Base-by-base conservation (phyloP, 2,329 filamentous ascomycete species). In the Colletotrichum endophyticum region DNA sequence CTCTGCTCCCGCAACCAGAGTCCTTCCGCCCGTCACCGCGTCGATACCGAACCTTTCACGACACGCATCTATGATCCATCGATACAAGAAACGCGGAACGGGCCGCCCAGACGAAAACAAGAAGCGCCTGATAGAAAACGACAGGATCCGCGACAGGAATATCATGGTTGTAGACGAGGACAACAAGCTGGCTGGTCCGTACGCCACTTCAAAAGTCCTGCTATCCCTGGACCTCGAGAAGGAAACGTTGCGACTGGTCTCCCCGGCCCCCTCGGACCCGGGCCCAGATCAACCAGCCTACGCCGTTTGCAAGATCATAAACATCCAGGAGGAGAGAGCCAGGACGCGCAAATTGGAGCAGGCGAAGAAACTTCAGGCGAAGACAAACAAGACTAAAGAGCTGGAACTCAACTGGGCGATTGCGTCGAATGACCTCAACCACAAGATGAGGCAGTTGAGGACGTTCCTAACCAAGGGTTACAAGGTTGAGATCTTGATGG, bases 321-420 rank as follows among this genome's bases (percentile, higher is more conserved):
- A 92, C 83, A 93, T 92, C 79, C 84, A 84, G 62, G 89, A 87
- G 2, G 85, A 90, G 70, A 84, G 85, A 76, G 84, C 87, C 78
- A 83, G 84, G 66, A 79, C 83, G 57, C 88, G 88, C 77, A 84
- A 88, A 77, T 87, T 85, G 78, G 86, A 86, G 77, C 84, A 85
- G 80, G 87, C 82, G 78, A 86, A 83, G 70, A 86, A 87, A 62
- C 85, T 86, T 75, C 79, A 80, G 80, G 81, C 85, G 78, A 76
- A 83, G 81, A 79, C 82, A 25, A 81, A 86, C 44, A 88, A 87
- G 78, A 82, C 84, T 19, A 98, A 98, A 86, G 93, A 94, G 82
- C 84, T 98, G n/a, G 96, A 98, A 86, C 80, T 99, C 80, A 96
- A 95, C 84, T 99, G 96, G 96, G 93, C 94, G 39, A 98, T 98